Conservation (phyloP, 345 rosid genomes). For the Syzygium aqueum region DNA sequence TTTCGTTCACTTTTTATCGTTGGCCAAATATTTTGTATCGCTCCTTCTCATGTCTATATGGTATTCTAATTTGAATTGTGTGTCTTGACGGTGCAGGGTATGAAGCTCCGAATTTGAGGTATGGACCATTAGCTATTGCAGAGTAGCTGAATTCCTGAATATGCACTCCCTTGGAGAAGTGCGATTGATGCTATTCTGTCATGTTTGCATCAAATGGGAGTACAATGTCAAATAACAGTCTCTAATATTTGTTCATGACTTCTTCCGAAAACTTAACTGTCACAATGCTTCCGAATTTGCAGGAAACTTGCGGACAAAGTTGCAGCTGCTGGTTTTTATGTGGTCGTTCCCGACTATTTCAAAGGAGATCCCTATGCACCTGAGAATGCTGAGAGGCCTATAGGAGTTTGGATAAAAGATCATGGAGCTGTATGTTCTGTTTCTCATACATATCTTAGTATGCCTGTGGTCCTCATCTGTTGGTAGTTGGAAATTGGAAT, state of each 20-base stretch:
- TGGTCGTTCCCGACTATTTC: slow-evolving; percentile 61
- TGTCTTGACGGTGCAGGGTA: slow-evolving; percentile 35
- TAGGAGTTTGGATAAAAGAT: slow-evolving; percentile 51
- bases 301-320: slow-evolving; percentile 79
- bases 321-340: slow-evolving; percentile 65
- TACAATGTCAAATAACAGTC: background rate
- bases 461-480: background rate
- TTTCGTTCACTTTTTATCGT: background rate
- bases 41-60: background rate
- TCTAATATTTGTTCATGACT: background rate
- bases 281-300: slow-evolving; percentile 1
- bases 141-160: background rate
- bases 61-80: background rate
- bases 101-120: slow-evolving; percentile 85
- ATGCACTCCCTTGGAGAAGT: background rate
- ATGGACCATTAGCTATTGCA: background rate
- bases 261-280: background rate
- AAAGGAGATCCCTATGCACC: slow-evolving; percentile 51
- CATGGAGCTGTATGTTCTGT: slow-evolving; percentile 51
- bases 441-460: background rate
- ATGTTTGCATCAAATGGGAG: background rate
- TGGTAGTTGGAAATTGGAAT: background rate
- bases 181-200: background rate
- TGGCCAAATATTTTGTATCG: background rate
- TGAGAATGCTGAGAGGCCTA: slow-evolving; percentile 24